phyloP scores from a whole-genome alignment of 1,139 yeast species.

The Entelexis sorbosivorans region DNA sequence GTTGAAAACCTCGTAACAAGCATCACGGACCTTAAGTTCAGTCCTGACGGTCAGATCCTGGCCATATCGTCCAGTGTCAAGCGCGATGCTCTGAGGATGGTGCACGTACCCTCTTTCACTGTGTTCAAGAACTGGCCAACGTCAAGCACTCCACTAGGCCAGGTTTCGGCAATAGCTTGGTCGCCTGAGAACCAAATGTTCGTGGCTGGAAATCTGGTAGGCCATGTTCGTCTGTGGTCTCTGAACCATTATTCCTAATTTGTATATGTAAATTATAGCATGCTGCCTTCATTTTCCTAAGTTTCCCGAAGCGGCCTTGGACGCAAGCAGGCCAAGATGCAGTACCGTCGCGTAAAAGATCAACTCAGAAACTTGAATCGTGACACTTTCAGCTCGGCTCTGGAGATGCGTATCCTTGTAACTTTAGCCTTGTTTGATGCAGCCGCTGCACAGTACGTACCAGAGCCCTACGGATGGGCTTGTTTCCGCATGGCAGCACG shows the following conservation, averaged over 20 bases:
- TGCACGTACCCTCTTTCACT: slow-evolving; percentile 78
- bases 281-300: not conserved
- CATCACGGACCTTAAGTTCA: slow-evolving; percentile 61
- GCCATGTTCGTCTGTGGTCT: slow-evolving; percentile 83
- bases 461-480: slow-evolving; percentile 22
- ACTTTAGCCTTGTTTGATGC: not conserved
- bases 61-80: slow-evolving; percentile 78
- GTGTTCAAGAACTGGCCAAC: slow-evolving; percentile 97
- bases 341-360: not conserved
- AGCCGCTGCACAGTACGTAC: slow-evolving; percentile 14
- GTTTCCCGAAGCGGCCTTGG: not conserved
- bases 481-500: slow-evolving; percentile 15
- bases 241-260: slow-evolving; percentile 51
- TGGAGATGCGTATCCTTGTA: not conserved
- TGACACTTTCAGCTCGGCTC: not conserved
- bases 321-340: not conserved
- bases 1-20: slow-evolving; percentile 76
- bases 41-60: slow-evolving; percentile 80
- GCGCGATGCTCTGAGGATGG: slow-evolving; percentile 75
- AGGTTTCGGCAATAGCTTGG: slow-evolving; percentile 72
- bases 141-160: slow-evolving; percentile 88
- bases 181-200: slow-evolving; percentile 75
- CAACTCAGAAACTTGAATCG: not conserved
- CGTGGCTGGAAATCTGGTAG: slow-evolving; percentile 83
- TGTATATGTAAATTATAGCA: not conserved